Evolutionary conservation across 1,139 yeast species (phyloP).

Genomic region (Geotrichum cucujoidarum): DNA sequence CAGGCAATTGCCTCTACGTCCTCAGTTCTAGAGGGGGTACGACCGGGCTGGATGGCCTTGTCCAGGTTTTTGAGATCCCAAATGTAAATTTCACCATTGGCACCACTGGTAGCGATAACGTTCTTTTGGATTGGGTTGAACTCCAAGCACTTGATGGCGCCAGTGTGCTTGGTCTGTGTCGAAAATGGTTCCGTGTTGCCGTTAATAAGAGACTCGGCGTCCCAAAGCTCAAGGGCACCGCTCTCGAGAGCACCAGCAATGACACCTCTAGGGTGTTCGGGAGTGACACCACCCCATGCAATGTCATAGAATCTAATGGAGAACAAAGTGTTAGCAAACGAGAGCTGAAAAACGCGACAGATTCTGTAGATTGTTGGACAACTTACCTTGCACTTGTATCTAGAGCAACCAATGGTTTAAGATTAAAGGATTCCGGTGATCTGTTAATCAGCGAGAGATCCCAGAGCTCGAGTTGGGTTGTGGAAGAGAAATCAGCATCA

Average conservation of each 20-base stretch:
- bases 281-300: conserved; percentile 75
- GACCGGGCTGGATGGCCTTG: conserved; percentile 69
- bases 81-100: conserved; percentile 76
- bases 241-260: conserved; percentile 89
- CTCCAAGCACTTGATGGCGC: conserved; percentile 66
- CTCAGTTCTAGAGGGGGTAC: conserved; percentile 70
- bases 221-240: conserved; percentile 78
- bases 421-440: conserved; percentile 34
- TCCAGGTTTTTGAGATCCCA: conserved; percentile 72
- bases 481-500: conserved; percentile 78
- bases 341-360: neutral
- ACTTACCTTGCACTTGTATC: conserved; percentile 42
- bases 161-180: conserved; percentile 56
- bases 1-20: conserved; percentile 81
- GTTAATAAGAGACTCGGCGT: conserved; percentile 40
- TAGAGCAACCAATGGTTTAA: conserved; percentile 52
- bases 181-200: conserved; percentile 24
- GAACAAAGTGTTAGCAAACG: neutral
- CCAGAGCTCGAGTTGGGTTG: conserved; percentile 75
- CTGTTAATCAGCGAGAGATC: conserved; percentile 51
- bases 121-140: conserved; percentile 74
- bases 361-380: neutral
- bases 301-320: conserved; percentile 66
- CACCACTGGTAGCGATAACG: conserved; percentile 80
- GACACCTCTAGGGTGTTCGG: conserved; percentile 50